Conservation (phyloP, 257 asterid species). For the Buddleja alternifolia region DNA sequence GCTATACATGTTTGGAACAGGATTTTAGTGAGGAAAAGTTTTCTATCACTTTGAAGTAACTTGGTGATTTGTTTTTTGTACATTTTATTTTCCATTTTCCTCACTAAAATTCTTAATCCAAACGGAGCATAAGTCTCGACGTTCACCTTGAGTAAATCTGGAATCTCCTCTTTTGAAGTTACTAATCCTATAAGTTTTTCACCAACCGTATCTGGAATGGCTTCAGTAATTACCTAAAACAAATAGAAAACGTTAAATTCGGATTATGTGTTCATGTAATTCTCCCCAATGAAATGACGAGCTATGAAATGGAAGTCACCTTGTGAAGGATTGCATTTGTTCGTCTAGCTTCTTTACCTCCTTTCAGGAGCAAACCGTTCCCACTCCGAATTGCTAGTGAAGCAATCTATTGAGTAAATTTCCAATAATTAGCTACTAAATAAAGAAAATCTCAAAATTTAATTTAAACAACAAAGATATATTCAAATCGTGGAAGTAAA, state of each 20-base stretch:
- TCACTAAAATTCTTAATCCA: no score
- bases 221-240: conserved; percentile 63
- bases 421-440: neutral
- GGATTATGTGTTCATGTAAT: no score
- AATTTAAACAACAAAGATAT: neutral
- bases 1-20: no score
- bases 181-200: conserved; percentile 75
- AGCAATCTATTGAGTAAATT: conserved; percentile 60
- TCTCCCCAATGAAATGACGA: no score
- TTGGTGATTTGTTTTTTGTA: no score
- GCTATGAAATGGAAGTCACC: conserved; percentile 37
- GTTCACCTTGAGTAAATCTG: conserved; percentile 77
- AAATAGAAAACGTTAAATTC: neutral
- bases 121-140: no score
- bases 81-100: no score
- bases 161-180: conserved; percentile 81
- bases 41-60: no score
- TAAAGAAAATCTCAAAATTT: neutral
- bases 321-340: conserved; percentile 78
- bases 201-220: conserved; percentile 71
- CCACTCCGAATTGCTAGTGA: conserved; percentile 85
- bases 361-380: conserved; percentile 81
- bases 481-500: neutral
- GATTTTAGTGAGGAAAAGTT: no score
- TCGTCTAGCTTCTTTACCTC: conserved; percentile 80